Base-by-base conservation (phyloP, 1,284 basidiomycete species). In the Naganishia cerealis region DNA sequence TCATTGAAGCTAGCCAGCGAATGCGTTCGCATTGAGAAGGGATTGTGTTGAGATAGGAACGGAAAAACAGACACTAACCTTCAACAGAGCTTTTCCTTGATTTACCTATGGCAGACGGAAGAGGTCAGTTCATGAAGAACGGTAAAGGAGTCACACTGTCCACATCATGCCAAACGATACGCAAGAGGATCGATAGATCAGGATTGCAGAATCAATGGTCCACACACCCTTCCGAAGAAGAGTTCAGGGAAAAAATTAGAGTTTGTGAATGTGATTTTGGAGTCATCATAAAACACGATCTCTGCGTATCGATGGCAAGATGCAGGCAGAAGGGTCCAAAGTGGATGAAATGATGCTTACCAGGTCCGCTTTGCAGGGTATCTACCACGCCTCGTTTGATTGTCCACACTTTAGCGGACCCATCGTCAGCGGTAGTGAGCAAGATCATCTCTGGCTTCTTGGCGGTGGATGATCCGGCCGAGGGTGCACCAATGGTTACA, bases 321-420 rank as follows among this genome's bases (percentile, higher is more conserved):
- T 36, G 15, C 26, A 6, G 52, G 43, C 18, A 48, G n/a, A 2
- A 13, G 13, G 15, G 3, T 16, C 18, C 21, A 43, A 42, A 26
- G 10, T 40, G 53, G 15, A 39, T 16, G 7, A 56, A 10, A 42
- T 16, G 54, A 59, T 7, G 75, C 79, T 76, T 68, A 81, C 80
- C 78, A 38, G 79, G 74, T 52, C 76, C 77, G 57, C 71, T 75
- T 65, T 76, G 75, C 68, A 74, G 76, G n/a, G 48, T 59, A 16
- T 65, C 63, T 5, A 56, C 53, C 10, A 62, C 39, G 8, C 75
- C 74, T 57, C 77, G 75, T 16, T 76, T 75, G 61, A 78, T 72
- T 12, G 78, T 75, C 83, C 83, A 84, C 21, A 83, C 46, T 68
- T 83, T 83, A 71, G 82, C 82, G 0, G 74, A 69, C 2, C 82